These are phyloP conservation scores for Septoria linicola DNA, from an alignment of 2,329 filamentous ascomycete genomes.

Conservation along the genomic window DNA sequence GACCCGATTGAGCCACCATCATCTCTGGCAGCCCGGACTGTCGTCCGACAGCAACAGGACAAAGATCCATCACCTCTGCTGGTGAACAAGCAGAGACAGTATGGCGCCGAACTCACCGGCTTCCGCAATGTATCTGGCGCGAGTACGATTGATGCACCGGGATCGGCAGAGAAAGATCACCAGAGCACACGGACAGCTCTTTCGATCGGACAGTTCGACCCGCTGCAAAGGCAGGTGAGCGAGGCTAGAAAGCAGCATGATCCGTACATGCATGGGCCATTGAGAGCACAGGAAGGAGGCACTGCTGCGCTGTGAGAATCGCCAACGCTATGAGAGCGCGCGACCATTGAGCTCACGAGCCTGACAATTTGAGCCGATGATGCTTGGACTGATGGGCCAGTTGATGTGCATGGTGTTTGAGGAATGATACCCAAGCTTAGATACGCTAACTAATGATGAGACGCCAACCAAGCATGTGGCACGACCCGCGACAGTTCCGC, in stretches of 20 bases:
- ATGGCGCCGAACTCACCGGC: slow-evolving; percentile 26
- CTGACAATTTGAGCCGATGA: not conserved
- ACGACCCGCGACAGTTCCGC: too few species aligned
- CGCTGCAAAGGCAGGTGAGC: slow-evolving; percentile 27
- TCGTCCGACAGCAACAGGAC: not conserved
- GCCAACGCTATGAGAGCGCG: too few species aligned
- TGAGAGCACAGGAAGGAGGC: slow-evolving; percentile 30
- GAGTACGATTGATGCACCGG: slow-evolving; percentile 37
- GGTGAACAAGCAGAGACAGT: slow-evolving; percentile 31
- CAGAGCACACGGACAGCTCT: slow-evolving; percentile 17
- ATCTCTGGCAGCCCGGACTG: not conserved
- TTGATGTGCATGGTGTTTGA: not conserved
- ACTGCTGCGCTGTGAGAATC: not conserved
- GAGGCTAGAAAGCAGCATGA: slow-evolving; percentile 27
- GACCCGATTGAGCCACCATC: slow-evolving; percentile 35
- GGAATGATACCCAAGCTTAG: not conserved
- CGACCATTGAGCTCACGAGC: too few species aligned
- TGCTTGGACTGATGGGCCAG: not conserved
- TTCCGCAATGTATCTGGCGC: slow-evolving; percentile 43
- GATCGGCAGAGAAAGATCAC: slow-evolving; percentile 28
- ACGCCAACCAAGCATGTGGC: too few species aligned
- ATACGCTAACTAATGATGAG: not conserved
- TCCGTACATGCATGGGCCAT: slow-evolving; percentile 26
- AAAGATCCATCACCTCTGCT: slow-evolving; percentile 29
- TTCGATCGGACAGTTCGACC: slow-evolving; percentile 25